Conservation (phyloP, 345 rosid species). For the Gossypium arboreum region DNA sequence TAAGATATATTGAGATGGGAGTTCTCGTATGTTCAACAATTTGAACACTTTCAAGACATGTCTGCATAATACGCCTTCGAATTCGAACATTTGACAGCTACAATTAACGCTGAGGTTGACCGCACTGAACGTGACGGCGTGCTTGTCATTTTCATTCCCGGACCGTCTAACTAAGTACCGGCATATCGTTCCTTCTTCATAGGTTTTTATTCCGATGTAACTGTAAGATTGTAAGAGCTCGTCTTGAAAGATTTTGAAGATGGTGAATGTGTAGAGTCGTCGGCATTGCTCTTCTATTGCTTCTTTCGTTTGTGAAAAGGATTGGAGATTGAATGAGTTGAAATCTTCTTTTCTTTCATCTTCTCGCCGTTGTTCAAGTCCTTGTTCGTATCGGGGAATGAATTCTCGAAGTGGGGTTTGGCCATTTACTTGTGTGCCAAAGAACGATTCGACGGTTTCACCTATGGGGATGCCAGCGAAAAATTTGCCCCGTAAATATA, state of each 20-base stretch:
- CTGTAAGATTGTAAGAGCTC: slow-evolving; percentile 67
- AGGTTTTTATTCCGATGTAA: slow-evolving; percentile 60
- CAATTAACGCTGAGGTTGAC: slow-evolving; percentile 63
- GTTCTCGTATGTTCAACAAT: slow-evolving; percentile 59
- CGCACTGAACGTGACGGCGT: slow-evolving; percentile 59
- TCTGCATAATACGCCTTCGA: slow-evolving; percentile 76
- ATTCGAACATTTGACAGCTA: slow-evolving; percentile 92
- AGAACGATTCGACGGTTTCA: slow-evolving; percentile 56
- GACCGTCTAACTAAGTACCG: slow-evolving; percentile 62
- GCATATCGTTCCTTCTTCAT: slow-evolving; percentile 69
- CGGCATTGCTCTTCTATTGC: slow-evolving; percentile 83
- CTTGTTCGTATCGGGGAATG: slow-evolving; percentile 55
- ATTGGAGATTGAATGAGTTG: slow-evolving; percentile 61
- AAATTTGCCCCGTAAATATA: slow-evolving; percentile 61
- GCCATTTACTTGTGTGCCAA: slow-evolving; percentile 49
- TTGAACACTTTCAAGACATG: slow-evolving; percentile 76
- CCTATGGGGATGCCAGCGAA: slow-evolving; percentile 69
- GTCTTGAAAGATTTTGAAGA: slow-evolving; percentile 74
- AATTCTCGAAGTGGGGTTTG: slow-evolving; percentile 62
- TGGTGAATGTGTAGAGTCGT: slow-evolving; percentile 60
- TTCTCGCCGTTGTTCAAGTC: slow-evolving; percentile 60
- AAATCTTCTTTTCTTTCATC: slow-evolving; percentile 86
- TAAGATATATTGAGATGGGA: slow-evolving; percentile 66
- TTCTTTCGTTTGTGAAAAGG: slow-evolving; percentile 65
- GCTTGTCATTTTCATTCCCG: slow-evolving; percentile 68